Evolutionary conservation across 2,329 filamentous ascomycete species (phyloP).

Genomic region (Fusarium neocosmosporiellum): DNA sequence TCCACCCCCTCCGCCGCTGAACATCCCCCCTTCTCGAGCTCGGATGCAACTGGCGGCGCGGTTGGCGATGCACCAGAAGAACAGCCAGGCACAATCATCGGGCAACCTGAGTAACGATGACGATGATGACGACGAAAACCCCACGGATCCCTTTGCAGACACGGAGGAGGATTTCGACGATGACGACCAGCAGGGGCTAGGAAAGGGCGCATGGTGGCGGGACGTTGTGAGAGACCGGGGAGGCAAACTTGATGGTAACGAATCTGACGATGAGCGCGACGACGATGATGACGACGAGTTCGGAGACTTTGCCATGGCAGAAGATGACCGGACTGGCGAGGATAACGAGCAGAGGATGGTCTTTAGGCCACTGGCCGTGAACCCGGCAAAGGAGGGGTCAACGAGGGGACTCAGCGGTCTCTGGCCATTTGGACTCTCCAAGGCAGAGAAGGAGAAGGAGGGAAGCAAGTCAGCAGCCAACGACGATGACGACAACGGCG

Average conservation of each 20-base stretch:
- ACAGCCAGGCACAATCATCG: slow-evolving; percentile 61
- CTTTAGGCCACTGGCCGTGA: slow-evolving; percentile 65
- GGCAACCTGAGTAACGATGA: slow-evolving; percentile 52
- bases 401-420: slow-evolving; percentile 62
- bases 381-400: slow-evolving; percentile 56
- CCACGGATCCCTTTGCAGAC: slow-evolving; percentile 59
- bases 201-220: slow-evolving; percentile 63
- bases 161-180: slow-evolving; percentile 66
- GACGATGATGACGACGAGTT: slow-evolving; percentile 73
- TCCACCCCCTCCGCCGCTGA: slow-evolving; percentile 81
- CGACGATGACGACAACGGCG: slow-evolving; percentile 43
- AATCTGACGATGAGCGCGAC: slow-evolving; percentile 63
- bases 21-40: slow-evolving; percentile 87
- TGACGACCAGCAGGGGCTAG: slow-evolving; percentile 50
- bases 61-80: slow-evolving; percentile 79
- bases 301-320: slow-evolving; percentile 76
- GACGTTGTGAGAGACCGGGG: slow-evolving; percentile 52
- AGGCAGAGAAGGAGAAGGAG: slow-evolving; percentile 49
- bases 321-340: slow-evolving; percentile 53
- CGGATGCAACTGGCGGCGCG: slow-evolving; percentile 91
- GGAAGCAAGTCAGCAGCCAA: slow-evolving; percentile 23
- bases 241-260: slow-evolving; percentile 57
- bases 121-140: slow-evolving; percentile 55
- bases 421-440: slow-evolving; percentile 66
- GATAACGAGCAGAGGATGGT: slow-evolving; percentile 57